These are phyloP conservation scores for Moricandia moricandioides DNA, from an alignment of 345 rosid genomes.

Conservation along the genomic window DNA sequence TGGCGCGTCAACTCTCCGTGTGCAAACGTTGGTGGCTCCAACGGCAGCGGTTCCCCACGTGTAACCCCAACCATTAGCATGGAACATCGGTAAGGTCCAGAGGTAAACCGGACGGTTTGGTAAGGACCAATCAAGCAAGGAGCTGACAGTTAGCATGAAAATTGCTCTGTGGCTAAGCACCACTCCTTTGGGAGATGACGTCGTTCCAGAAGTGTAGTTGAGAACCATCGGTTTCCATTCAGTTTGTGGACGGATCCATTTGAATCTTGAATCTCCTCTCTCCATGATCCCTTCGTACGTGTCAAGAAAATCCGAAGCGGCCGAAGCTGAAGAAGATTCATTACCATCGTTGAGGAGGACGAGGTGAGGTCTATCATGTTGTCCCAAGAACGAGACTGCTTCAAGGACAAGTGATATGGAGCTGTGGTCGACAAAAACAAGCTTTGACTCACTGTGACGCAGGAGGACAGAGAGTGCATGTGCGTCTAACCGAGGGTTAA, in stretches of 20 bases:
- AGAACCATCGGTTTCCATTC: conserved; percentile 65
- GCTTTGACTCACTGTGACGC: conserved; percentile 58
- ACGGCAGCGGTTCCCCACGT: conserved; percentile 65
- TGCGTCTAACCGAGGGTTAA: conserved; percentile 62
- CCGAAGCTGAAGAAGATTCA: background rate
- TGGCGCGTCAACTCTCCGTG: conserved; percentile 48
- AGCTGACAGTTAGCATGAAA: conserved; percentile 42
- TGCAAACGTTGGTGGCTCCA: conserved; percentile 65
- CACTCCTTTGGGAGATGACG: conserved; percentile 65
- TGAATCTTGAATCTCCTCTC: conserved; percentile 42
- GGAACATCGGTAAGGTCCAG: conserved; percentile 70
- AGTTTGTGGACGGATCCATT: conserved; percentile 46
- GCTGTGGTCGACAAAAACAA: conserved; percentile 55
- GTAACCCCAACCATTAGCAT: conserved; percentile 64
- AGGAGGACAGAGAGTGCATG: conserved; percentile 48
- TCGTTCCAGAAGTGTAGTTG: conserved; percentile 73
- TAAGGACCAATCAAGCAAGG: conserved; percentile 46
- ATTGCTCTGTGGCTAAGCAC: conserved; percentile 54
- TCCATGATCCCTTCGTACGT: conserved; percentile 49
- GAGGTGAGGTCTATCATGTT: conserved; percentile 26
- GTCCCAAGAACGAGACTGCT: conserved; percentile 45
- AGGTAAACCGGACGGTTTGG: conserved; percentile 50
- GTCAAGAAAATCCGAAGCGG: conserved; percentile 36
- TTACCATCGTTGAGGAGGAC: conserved; percentile 46
- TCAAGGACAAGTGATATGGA: conserved; percentile 43